Evolutionary conservation across 352 stramenopile species (phyloP), one percentile per base, ranked within the genome.

Genomic region (Thraustotheca clavata): DNA sequence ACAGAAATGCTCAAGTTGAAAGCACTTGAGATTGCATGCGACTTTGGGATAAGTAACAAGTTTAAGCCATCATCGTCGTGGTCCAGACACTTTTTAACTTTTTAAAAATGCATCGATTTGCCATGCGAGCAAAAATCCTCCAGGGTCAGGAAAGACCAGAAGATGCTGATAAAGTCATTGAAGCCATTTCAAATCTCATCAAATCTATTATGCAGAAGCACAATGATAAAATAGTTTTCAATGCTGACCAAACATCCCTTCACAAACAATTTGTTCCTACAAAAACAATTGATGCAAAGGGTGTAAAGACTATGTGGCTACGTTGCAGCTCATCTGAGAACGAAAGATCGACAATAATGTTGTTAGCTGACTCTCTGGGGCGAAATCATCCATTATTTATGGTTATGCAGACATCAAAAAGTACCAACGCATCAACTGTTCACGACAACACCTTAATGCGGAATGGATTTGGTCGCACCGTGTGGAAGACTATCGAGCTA

Each of bases 251-350:
- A 48, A 67, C 52, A 29, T 62, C 59, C 0, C 48, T 76, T 0
- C 71, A 62, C 38, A 71, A 76, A 47, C 60, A 79, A 35, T 78
- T 76, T 43, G 33, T 76, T 0, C 66, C 70, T 0, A 69, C 68
- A 57, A 69, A 62, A 22, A 76, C 59, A 6, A 49, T 78, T 3
- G 69, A 49, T n/a, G 18, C n/a, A 11, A 39, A 38, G 1, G 65
- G 63, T 0, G 38, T 29, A 3, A 76, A 73, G 39, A 76, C 63
- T n/a, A n/a, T 74, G 0, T 76, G 70, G 68, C 61, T 74, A 5
- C 50, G 62, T 1, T 71, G 59, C 33, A 43, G 11, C 6, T 63
- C 62, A 6, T 63, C 67, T 22, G 65, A 70, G 6, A 78, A 76
- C 38, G 48, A 70, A 12, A 54, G 68, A 0, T 35, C 66, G 3